Evolutionary conservation across 2,329 filamentous ascomycete species (phyloP).

Genomic region (Neofusicoccum parvum): DNA sequence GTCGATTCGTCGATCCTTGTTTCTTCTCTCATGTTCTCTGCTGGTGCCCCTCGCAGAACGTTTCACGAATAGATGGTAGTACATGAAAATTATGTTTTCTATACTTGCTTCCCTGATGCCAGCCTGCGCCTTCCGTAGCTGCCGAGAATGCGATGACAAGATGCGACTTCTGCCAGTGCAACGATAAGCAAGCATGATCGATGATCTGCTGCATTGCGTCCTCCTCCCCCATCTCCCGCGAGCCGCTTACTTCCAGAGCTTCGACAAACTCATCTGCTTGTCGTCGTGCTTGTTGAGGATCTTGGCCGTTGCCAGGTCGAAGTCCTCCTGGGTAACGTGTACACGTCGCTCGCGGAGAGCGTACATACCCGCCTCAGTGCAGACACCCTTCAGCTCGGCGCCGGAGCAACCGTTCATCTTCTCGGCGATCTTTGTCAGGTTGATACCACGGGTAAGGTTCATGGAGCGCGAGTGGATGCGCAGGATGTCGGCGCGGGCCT

Average conservation of each 20-base stretch:
- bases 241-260: slow-evolving; percentile 72
- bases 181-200: not conserved
- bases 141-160: not conserved
- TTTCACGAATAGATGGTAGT: slow-evolving; percentile 5
- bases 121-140: not conserved
- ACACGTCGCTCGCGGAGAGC: slow-evolving; percentile 92
- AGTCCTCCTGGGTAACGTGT: slow-evolving; percentile 98
- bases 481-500: slow-evolving; percentile 95
- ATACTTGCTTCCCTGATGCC: not conserved
- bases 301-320: slow-evolving; percentile 97
- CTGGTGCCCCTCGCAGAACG: not conserved
- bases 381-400: slow-evolving; percentile 97
- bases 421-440: slow-evolving; percentile 96
- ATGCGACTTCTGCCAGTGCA: not conserved
- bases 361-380: slow-evolving; percentile 98
- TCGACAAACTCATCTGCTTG: slow-evolving; percentile 89
- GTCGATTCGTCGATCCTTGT: slow-evolving; percentile 2
- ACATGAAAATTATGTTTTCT: slow-evolving; percentile 2
- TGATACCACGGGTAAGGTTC: slow-evolving; percentile 97
- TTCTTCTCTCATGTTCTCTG: not conserved
- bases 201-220: not conserved
- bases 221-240: not conserved
- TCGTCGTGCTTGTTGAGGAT: slow-evolving; percentile 99
- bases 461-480: slow-evolving; percentile 97
- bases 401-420: slow-evolving; percentile 99